Percentiles rank a stretch among this genome's conserved stretches.
Conservation (phyloP, 1,284 basidiomycete species). For the Sparassis latifolia region DNA sequence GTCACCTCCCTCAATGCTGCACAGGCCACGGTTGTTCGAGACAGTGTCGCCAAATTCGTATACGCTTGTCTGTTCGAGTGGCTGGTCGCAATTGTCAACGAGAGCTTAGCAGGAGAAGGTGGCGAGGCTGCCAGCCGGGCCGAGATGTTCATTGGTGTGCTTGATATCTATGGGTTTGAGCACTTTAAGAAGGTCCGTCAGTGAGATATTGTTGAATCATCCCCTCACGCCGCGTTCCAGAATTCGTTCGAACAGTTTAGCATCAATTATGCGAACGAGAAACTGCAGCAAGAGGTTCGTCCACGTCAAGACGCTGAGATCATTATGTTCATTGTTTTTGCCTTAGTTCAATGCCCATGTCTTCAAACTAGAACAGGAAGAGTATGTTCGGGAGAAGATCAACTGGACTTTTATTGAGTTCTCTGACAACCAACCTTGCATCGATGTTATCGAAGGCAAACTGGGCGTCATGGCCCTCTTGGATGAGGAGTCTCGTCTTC, state of each 20-base stretch:
- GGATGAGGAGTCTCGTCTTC: slow-evolving; percentile 97
- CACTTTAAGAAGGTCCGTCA: slow-evolving; percentile 82
- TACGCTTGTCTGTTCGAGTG: slow-evolving; percentile 99
- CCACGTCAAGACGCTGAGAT: not conserved
- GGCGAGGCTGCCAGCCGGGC: slow-evolving; percentile 81
- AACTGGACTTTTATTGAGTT: slow-evolving; percentile 99
- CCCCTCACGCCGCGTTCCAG: slow-evolving; percentile 27
- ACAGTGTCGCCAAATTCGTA: slow-evolving; percentile 97
- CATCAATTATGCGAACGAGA: slow-evolving; percentile 99
- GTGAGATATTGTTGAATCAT: too few species aligned
- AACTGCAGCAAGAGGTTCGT: slow-evolving; percentile 86
- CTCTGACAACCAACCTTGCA: slow-evolving; percentile 97
- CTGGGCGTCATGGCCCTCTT: slow-evolving; percentile 92
- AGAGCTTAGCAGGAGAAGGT: slow-evolving; percentile 87
- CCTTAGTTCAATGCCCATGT: slow-evolving; percentile 93
- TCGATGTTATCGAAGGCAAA: slow-evolving; percentile 97
- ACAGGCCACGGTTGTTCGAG: slow-evolving; percentile 93
- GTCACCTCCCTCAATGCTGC: slow-evolving; percentile 80
- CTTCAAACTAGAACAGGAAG: slow-evolving; percentile 99
- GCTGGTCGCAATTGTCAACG: slow-evolving; percentile 96
- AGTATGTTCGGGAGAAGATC: slow-evolving; percentile 97
- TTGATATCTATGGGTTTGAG: slow-evolving; percentile 96
- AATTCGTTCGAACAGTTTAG: slow-evolving; percentile 99
- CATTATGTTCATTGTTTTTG: slow-evolving; percentile 5
- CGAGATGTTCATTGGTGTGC: slow-evolving; percentile 97